phyloP scores from a whole-genome alignment of 768 basidiomycete genomes.

The Lentinula lateritia region DNA sequence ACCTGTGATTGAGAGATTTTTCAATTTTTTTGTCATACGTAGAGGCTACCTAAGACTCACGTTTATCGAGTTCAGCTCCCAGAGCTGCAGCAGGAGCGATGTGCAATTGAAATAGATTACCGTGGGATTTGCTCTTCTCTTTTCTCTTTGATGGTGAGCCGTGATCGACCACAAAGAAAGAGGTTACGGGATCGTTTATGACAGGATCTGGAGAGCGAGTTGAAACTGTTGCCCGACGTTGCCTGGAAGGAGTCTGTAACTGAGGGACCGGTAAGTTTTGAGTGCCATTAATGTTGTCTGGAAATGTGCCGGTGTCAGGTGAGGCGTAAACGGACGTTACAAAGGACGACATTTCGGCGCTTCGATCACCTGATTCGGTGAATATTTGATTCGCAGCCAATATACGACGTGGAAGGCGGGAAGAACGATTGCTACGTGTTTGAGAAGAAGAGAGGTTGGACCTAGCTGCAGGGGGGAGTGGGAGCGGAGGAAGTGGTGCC shows the following conservation, averaged over 20 bases:
- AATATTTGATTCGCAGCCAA: constrained; percentile 72
- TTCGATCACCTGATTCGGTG: constrained; percentile 30
- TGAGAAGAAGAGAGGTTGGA: constrained; percentile 30
- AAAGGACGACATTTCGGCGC: constrained; percentile 25
- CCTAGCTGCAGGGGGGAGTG: constrained; percentile 52
- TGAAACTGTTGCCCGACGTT: constrained; percentile 63
- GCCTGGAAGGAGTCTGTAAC: constrained; percentile 39
- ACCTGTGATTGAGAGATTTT: neutral
- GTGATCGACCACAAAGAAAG: constrained; percentile 27
- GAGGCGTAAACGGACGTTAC: constrained; percentile 25
- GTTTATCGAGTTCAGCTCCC: constrained; percentile 57
- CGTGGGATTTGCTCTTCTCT: constrained; percentile 64
- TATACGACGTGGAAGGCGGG: constrained; percentile 57
- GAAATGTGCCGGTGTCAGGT: constrained; percentile 13
- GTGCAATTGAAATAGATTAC: constrained; percentile 54
- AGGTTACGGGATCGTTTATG: constrained; percentile 14
- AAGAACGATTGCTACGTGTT: constrained; percentile 34
- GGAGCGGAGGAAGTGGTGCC: constrained; percentile 54
- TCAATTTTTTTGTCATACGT: neutral
- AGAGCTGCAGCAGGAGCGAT: constrained; percentile 64
- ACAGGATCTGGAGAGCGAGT: constrained; percentile 50
- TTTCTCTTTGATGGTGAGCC: constrained; percentile 57
- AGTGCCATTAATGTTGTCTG: constrained; percentile 4
- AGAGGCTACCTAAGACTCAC: constrained; percentile 32
- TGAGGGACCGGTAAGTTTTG: constrained; percentile 17